Base-by-base conservation (phyloP, 441 rosid genomes). In the Breynia disticha region DNA sequence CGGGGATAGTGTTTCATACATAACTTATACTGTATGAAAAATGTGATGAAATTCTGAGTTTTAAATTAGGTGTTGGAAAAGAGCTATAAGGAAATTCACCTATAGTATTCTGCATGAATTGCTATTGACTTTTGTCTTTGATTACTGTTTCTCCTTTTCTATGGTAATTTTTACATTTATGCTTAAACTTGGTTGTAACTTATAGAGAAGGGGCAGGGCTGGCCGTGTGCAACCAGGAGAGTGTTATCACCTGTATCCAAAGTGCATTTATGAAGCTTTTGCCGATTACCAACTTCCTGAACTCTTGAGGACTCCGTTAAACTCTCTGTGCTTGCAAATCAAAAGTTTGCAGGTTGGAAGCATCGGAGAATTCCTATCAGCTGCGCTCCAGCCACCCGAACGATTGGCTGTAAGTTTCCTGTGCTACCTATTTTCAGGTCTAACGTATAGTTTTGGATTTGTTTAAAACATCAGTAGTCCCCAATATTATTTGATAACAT, bases 281-380 rank as follows among this genome's bases (percentile, higher is more conserved):
- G 75, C 95, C 46, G 96, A 89, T 63, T 89, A 86, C 75, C 97
- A 93, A 73, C 97, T 93, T 70, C 99, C 97, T 13, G 99, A 93
- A 64, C 97, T 93, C 70, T 67, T 93, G 80, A 81, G 99, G 71
- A 93, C 97, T 76, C 99, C 99, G 47, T 72, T 93, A 67, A 89
- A 93, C 71, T 93, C 99, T 69, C 99, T 93, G 59, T 93, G 99
- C 80, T 74, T 93, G 89, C 99, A 89, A 83, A 93, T 93, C 61
- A 93, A 93, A 75, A 84, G 97, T 65, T 77, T 93, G 73, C 95
- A 75, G 74, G 93, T 89, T 61, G 93, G 70, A 56, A 83, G 95
- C 59, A 87, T 89, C 51, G 99, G 80, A 56, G 99, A 80, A 55
- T 93, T 93, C 82, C 77, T 93, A 70, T 89, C 96, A 52, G 80